A percentile compares a stretch with the other conserved stretches of the same genome.
phyloP scores from a whole-genome alignment of 257 asterid genomes.

The Schizonepeta tenuifolia region DNA sequence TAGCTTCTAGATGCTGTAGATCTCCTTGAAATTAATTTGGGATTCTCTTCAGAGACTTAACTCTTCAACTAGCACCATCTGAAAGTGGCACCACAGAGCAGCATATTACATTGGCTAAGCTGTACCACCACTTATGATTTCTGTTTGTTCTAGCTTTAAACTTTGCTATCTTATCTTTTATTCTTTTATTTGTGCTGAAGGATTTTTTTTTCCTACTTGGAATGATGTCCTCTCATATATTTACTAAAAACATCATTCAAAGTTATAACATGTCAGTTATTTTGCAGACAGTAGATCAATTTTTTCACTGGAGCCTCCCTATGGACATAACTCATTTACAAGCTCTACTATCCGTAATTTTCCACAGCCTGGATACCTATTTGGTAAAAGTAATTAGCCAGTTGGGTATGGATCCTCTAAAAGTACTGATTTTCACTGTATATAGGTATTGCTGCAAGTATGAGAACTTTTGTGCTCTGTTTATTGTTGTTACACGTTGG shows the following conservation, averaged over 20 bases:
- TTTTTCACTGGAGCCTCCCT: constrained; percentile 85
- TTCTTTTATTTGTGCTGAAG: constrained; percentile 32
- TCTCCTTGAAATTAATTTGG: neutral
- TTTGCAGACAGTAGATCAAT: constrained; percentile 96
- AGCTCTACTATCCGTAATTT: constrained; percentile 86
- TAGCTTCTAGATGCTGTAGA: constrained; percentile 18
- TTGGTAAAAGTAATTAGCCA: constrained; percentile 68
- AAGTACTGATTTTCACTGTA: neutral
- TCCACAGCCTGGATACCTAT: constrained; percentile 92
- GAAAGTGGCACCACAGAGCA: neutral
- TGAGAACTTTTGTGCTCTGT: constrained; percentile 15
- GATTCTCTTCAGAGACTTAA: constrained; percentile 2
- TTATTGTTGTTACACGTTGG: constrained; percentile 23
- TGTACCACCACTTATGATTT: neutral
- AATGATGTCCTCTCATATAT: neutral
- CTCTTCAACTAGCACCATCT: constrained; percentile 9
- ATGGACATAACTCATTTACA: constrained; percentile 94
- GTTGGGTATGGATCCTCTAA: constrained; percentile 59
- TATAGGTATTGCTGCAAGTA: constrained; percentile 15
- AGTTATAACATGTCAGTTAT: constrained; percentile 32
- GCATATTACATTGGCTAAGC: neutral
- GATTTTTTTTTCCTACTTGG: constrained; percentile 14
- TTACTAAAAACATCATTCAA: neutral
- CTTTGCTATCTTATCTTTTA: constrained; percentile 2
- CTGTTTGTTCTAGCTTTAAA: constrained; percentile 6